Conservation (phyloP, 2,329 filamentous ascomycete species). For the Colletotrichum destructivum region DNA sequence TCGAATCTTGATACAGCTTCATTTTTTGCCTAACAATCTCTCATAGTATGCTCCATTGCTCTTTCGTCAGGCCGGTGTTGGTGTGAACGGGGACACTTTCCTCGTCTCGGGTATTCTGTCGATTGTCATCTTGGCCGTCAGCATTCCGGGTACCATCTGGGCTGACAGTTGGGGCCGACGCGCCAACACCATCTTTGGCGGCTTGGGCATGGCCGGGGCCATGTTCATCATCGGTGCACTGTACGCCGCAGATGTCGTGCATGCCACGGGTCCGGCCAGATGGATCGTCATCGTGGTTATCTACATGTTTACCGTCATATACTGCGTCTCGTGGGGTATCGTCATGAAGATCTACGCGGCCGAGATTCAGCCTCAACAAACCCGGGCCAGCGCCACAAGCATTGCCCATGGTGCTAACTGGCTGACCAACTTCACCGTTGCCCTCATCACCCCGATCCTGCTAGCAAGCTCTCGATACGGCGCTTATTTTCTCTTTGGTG, state of each 20-base stretch:
- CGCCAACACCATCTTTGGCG: not conserved
- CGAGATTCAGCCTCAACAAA: constrained; percentile 8
- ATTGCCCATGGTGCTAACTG: constrained; percentile 4
- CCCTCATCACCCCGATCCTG: not conserved
- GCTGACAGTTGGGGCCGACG: constrained; percentile 11
- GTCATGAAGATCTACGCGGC: constrained; percentile 7
- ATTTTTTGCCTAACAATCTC: not conserved
- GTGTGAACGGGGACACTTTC: not conserved
- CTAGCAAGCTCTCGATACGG: constrained; percentile 2
- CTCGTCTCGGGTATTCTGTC: constrained; percentile 6
- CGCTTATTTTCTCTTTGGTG: not conserved
- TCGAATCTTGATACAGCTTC: not conserved
- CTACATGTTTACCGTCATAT: not conserved
- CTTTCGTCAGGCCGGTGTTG: constrained; percentile 1
- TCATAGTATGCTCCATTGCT: constrained; percentile 2
- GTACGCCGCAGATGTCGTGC: constrained; percentile 5
- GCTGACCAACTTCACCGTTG: constrained; percentile 2
- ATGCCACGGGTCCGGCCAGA: not conserved
- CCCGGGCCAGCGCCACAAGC: constrained; percentile 3
- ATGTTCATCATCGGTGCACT: constrained; percentile 9
- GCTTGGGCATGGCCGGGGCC: not conserved
- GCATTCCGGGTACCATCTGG: not conserved
- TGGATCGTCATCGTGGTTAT: constrained; percentile 11
- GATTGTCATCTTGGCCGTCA: constrained; percentile 5
- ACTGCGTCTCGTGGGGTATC: constrained; percentile 12